phyloP scores from a whole-genome alignment of 2,329 filamentous ascomycete genomes.

The Aschersonia sp. region DNA sequence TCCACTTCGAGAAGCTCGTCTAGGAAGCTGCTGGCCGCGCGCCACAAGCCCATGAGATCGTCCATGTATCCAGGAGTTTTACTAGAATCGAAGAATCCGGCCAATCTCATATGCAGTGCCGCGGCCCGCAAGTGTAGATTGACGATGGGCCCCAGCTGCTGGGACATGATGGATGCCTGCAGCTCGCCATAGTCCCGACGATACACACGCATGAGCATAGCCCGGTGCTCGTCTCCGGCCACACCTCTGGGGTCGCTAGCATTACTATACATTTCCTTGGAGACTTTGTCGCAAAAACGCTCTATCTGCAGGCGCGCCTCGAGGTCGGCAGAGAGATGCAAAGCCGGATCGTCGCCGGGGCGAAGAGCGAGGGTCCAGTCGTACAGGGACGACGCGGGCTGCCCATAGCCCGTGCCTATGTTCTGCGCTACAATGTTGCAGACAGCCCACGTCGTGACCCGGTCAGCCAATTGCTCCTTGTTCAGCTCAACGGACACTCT shows the following conservation, averaged over 20 bases:
- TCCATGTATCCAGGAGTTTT: constrained; percentile 56
- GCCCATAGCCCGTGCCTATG: constrained; percentile 71
- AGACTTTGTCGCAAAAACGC: constrained; percentile 63
- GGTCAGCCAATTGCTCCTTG: constrained; percentile 65
- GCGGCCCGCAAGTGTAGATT: constrained; percentile 59
- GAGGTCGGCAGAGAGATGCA: constrained; percentile 45
- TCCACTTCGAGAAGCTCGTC: constrained; percentile 46
- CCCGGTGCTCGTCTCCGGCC: constrained; percentile 50
- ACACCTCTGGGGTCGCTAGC: constrained; percentile 58
- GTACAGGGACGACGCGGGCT: constrained; percentile 64
- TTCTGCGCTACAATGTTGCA: constrained; percentile 75
- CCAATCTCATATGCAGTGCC: constrained; percentile 59
- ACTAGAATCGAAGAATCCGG: constrained; percentile 70
- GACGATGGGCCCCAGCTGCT: constrained; percentile 41
- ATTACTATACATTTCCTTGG: constrained; percentile 67
- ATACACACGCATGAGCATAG: constrained; percentile 52
- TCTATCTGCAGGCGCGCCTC: constrained; percentile 58
- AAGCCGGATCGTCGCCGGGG: constrained; percentile 43
- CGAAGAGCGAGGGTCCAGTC: constrained; percentile 57
- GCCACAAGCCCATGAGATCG: constrained; percentile 63
- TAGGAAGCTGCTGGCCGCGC: constrained; percentile 54
- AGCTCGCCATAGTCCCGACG: constrained; percentile 50
- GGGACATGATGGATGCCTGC: constrained; percentile 43
- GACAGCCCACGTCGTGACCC: constrained; percentile 69
- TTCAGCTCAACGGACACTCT: constrained; percentile 60